Evolutionary conservation across 371 early-diverging fungal species (phyloP), one percentile per base, ranked within the genome.

Genomic region (Mucor sp.): DNA sequence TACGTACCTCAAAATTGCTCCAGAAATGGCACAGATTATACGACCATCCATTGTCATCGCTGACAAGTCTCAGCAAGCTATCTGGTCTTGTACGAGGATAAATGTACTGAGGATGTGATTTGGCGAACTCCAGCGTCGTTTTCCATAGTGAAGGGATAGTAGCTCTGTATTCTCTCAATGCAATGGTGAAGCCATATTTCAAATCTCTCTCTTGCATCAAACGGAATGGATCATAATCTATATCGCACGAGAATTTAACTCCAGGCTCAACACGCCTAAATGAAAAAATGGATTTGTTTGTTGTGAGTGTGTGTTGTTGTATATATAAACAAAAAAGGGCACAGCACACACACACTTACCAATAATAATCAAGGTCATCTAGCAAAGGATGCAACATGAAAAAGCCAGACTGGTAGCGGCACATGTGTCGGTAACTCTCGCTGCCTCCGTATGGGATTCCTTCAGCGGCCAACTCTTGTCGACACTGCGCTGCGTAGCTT

Each of bases 191-290:
- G 63, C 91, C 92, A 70, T 98, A 99, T 47, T 88, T 81, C 65
- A 93, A 90, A 28, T 88, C 85, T 63, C 90, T 89, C 27, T 88
- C 75, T 68, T 83, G 77, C 92, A 95, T 93, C 72, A 79, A 93
- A 57, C 76, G 60, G 75, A 99, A 98, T 6, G 96, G 96, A 72
- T 99, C 99, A 74, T 92, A 89, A 67, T 91, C 89, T 8, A 98
- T 79, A 60, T 96, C 90, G 72, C 99, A 99, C 64, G 85, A 90
- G 67, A 94, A 96, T 28, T 88, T 82, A 6, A 97, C 96, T 14
- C 90, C 94, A 8, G 99, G 99, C 77, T 98, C 98, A 21, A 99
- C 87, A 4, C 99, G 83, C 97, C 97, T 95, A 85, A 90, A 95
- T 95, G 93, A 75, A 94, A 94, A 93, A 69, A 85, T 27, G 23